phyloP scores from a whole-genome alignment of 139 green algal genomes.

The Picochlorum costavermella region DNA sequence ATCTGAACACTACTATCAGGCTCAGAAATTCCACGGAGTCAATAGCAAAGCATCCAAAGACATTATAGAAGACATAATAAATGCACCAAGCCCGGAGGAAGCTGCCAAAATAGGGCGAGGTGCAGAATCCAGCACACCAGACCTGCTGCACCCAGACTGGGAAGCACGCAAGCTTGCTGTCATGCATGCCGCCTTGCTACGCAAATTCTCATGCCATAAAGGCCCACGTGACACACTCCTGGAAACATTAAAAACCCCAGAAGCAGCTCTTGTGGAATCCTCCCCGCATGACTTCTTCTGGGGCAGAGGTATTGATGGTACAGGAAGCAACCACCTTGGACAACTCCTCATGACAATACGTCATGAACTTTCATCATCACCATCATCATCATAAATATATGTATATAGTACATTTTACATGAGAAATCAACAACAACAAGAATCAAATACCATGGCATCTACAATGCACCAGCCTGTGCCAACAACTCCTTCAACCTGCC shows the following conservation, averaged over 20 bases:
- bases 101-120: conserved; percentile 69
- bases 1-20: conserved; percentile 88
- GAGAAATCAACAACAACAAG: conserved; percentile 1
- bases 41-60: conserved; percentile 20
- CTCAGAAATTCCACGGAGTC: conserved; percentile 78
- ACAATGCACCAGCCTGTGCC: conserved; percentile 42
- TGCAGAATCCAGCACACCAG: conserved; percentile 48
- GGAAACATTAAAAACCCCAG: conserved; percentile 6
- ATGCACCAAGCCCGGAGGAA: conserved; percentile 73
- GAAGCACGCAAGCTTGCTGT: conserved; percentile 57
- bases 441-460: conserved; percentile 8
- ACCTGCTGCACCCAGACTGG: conserved; percentile 81
- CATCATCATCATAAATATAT: no score
- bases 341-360: conserved; percentile 77
- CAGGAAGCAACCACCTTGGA: conserved; percentile 79
- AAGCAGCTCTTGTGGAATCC: conserved; percentile 52
- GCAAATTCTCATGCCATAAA: conserved; percentile 76
- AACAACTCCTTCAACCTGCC: conserved; percentile 55
- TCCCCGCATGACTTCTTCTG: conserved; percentile 84
- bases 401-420: no score
- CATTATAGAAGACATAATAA: conserved; percentile 59
- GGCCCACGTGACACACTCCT: conserved; percentile 68
- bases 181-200: conserved; percentile 71
- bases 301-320: conserved; percentile 73
- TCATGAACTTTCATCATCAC: conserved; percentile 33